Evolutionary conservation across 768 basidiomycete species (phyloP), one percentile per base, ranked within the genome.

Genomic region (Serendipita sp.): DNA sequence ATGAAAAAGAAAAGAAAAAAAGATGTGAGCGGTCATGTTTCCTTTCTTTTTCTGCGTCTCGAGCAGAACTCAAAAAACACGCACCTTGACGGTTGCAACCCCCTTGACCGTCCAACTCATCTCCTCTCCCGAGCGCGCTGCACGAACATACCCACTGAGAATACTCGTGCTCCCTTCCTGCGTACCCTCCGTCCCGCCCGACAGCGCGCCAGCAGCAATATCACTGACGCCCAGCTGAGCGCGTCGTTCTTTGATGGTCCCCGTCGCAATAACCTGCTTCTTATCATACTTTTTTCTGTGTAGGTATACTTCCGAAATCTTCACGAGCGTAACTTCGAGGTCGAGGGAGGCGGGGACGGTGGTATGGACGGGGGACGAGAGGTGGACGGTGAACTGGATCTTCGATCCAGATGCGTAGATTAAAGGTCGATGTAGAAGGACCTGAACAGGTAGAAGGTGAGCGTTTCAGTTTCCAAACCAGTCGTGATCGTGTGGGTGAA

Each of bases 361-460:
- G 26, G 53, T 58, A n/a, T 34, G 17, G 4, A 30, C 53, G n/a
- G 53, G 53, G 24, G 53, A 58, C 0, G 22, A 58, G 31, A 58
- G 53, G 24, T 26, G 22, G 9, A 58, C 30, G 4, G 30, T 58
- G 53, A 24, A 58, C 11, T 13, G 53, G 17, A 58, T 31, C 20
- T 26, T 31, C 11, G 53, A 58, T 5, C 53, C 53, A 58, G 53
- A 58, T 22, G 53, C 53, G 28, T 58, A 58, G 9, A 58, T 58
- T 24, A 24, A n/a, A 5, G 53, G 53, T 9, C 45, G 45, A 20
- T 20, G 26, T 20, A 48, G n/a, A 48, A 5, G n/a, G 5, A 48
- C n/a, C 45, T 48, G 2, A 17, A 38, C 17, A 9, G 26, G 20
- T 9, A 5, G 45, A 9, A 5, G n/a, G 45, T 20, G 26, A 20